Evolutionary conservation across 1,284 basidiomycete genomes (phyloP).

Genomic region (Chondrostereum purpureum): DNA sequence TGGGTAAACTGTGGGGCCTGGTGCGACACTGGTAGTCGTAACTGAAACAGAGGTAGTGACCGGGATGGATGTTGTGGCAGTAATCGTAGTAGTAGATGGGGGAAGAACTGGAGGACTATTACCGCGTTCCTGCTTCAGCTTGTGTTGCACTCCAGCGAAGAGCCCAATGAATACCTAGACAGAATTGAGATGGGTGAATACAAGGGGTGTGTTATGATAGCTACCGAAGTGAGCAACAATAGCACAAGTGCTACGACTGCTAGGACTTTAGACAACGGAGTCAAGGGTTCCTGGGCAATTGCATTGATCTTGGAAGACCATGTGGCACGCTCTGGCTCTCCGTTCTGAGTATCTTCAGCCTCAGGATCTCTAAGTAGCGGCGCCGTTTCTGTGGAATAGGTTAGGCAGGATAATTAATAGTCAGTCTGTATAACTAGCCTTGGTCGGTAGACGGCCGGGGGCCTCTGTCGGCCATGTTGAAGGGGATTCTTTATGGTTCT

Average conservation of each 20-base stretch:
- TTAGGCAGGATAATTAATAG: constrained; percentile 3
- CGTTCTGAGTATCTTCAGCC: constrained; percentile 20
- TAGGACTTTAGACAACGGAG: constrained; percentile 80
- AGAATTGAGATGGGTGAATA: neutral
- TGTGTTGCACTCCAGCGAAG: constrained; percentile 82
- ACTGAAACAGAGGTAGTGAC: too few species aligned
- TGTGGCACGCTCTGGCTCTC: constrained; percentile 22
- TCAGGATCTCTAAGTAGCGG: constrained; percentile 44
- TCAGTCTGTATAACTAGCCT: constrained; percentile 25
- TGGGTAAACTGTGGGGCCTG: constrained; percentile 40
- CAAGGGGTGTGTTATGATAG: constrained; percentile 13
- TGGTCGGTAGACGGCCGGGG: constrained; percentile 29
- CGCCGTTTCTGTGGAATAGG: constrained; percentile 38
- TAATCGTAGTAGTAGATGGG: constrained; percentile 21
- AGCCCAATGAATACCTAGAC: constrained; percentile 80
- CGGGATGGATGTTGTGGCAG: constrained; percentile 24
- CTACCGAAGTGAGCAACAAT: constrained; percentile 69
- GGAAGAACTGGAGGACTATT: constrained; percentile 26
- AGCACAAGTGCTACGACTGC: constrained; percentile 70
- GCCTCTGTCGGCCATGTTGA: constrained; percentile 15
- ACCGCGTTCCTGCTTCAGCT: constrained; percentile 49
- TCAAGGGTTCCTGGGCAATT: constrained; percentile 69
- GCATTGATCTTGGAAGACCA: constrained; percentile 47
- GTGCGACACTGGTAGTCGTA: constrained; percentile 30
- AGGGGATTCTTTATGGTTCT: neutral